Conservation (phyloP, 352 stramenopile genomes). For the Phytopythium mirpurense region DNA sequence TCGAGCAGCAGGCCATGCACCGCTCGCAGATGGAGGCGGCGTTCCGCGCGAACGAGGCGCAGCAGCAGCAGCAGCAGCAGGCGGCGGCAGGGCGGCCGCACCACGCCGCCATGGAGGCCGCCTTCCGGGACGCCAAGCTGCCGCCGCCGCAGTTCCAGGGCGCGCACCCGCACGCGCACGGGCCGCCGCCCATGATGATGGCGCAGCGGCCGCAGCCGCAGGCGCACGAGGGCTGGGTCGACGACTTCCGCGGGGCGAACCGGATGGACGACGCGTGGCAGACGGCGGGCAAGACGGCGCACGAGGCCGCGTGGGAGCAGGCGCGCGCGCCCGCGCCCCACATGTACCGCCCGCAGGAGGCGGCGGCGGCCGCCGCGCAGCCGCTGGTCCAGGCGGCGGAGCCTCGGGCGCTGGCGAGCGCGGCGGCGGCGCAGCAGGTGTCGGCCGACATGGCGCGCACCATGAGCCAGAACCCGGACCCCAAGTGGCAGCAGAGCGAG, state of each 20-base stretch:
- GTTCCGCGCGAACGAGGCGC: slow-evolving; percentile 38
- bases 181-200: slow-evolving; percentile 22
- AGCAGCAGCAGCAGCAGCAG: too few relatives aligned
- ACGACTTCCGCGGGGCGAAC: slow-evolving; percentile 54
- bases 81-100: slow-evolving; percentile 41
- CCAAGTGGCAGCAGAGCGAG: slow-evolving; percentile 83
- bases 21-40: slow-evolving; percentile 62
- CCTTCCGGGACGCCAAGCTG: slow-evolving; percentile 42
- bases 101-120: slow-evolving; percentile 56
- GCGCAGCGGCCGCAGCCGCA: slow-evolving; percentile 23
- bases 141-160: slow-evolving; percentile 37
- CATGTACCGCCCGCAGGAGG: slow-evolving; percentile 28
- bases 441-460: slow-evolving; percentile 68
- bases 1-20: slow-evolving; percentile 63
- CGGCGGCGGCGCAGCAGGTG: slow-evolving; percentile 45
- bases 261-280: slow-evolving; percentile 60
- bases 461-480: slow-evolving; percentile 74
- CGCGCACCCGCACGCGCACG: slow-evolving; percentile 4
- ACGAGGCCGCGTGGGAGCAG: slow-evolving; percentile 63
- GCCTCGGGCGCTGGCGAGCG: slow-evolving; percentile 16
- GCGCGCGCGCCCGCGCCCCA: slow-evolving; percentile 35
- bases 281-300: slow-evolving; percentile 44
- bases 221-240: slow-evolving; percentile 52
- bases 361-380: slow-evolving; percentile 18
- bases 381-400: slow-evolving; percentile 20